Evolutionary conservation across 2,329 filamentous ascomycete species (phyloP).

Genomic region (Penicillium brevicompactum): DNA sequence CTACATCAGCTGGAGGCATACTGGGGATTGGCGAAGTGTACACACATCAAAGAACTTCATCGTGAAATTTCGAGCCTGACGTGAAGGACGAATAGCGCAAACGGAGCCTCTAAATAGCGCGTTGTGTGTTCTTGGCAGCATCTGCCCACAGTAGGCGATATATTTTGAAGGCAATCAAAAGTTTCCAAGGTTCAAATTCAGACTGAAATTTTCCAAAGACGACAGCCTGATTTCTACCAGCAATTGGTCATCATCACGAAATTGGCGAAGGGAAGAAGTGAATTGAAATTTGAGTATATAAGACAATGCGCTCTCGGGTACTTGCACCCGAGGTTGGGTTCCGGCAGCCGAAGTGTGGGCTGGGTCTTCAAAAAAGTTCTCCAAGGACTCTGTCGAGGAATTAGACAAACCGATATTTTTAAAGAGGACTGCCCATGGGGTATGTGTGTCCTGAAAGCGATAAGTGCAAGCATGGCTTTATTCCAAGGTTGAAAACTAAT

Average conservation of each 20-base stretch:
- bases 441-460: too few relatives aligned
- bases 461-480: too few relatives aligned
- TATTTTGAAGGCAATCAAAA: not conserved
- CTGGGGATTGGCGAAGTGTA: too few relatives aligned
- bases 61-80: not conserved
- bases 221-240: too few relatives aligned
- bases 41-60: constrained; percentile 7
- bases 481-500: too few relatives aligned
- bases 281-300: not conserved
- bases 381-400: too few relatives aligned
- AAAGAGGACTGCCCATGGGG: too few relatives aligned
- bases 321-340: not conserved
- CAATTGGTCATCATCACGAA: not conserved
- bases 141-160: not conserved
- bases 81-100: not conserved
- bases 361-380: too few relatives aligned
- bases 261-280: not conserved
- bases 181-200: too few relatives aligned
- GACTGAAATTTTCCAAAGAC: too few relatives aligned
- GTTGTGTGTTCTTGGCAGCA: not conserved
- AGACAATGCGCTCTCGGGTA: not conserved
- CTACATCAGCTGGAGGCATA: not conserved
- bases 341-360: not conserved
- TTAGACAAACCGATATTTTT: too few relatives aligned
- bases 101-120: not conserved